phyloP scores from a whole-genome alignment of 202 grass and related monocot species.

The Setaria viridis region DNA sequence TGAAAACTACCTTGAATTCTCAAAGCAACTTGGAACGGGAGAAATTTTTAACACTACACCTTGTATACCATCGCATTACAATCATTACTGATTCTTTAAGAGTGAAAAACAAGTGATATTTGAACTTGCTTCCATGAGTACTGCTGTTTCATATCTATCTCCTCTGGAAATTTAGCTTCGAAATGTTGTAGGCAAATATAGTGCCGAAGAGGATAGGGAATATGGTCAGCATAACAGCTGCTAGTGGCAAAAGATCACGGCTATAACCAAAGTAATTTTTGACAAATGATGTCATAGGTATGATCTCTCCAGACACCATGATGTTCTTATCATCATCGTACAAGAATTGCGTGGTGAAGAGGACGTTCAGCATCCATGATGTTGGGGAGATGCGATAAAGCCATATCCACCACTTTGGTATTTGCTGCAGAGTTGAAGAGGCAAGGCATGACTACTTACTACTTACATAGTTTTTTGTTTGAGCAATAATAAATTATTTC shows the following conservation, averaged over 20 bases:
- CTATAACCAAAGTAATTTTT: conserved; percentile 56
- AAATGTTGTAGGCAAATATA: conserved; percentile 37
- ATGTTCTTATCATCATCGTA: conserved; percentile 9
- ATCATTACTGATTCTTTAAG: neutral
- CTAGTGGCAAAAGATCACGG: conserved; percentile 43
- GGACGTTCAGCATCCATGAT: conserved; percentile 56
- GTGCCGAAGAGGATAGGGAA: conserved; percentile 24
- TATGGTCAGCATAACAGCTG: conserved; percentile 39
- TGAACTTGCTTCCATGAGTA: neutral
- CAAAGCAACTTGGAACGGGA: neutral
- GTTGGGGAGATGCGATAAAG: conserved; percentile 56
- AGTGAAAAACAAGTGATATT: neutral
- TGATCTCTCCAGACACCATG: conserved; percentile 48
- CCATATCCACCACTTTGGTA: conserved; percentile 74
- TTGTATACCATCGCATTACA: neutral
- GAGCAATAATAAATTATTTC: neutral
- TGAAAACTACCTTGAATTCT: neutral
- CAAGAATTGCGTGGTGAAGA: conserved; percentile 63
- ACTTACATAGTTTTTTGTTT: neutral
- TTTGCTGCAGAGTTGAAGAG: conserved; percentile 45
- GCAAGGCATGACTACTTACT: neutral
- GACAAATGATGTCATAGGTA: conserved; percentile 40
- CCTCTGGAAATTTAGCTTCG: conserved; percentile 56
- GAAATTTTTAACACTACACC: neutral
- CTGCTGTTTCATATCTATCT: conserved; percentile 10